Conservation (phyloP, 345 rosid species). For the Viola odorata region DNA sequence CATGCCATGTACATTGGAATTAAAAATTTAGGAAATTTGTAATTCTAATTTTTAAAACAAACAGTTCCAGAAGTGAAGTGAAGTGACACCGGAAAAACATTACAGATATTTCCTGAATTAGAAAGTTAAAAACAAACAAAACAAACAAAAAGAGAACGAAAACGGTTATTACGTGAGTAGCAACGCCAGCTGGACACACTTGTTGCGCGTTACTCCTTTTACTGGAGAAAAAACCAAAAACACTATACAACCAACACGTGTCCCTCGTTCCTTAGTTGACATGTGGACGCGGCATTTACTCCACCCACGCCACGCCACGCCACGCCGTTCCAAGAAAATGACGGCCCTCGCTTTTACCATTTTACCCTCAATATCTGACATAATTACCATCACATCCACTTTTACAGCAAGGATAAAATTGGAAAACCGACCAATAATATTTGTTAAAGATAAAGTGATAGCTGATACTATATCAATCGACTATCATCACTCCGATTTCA, state of each 20-base stretch:
- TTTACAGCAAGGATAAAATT: too few relatives aligned
- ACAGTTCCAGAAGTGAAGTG: not conserved
- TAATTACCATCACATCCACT: too few relatives aligned
- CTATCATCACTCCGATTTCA: too few relatives aligned
- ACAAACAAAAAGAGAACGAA: not conserved
- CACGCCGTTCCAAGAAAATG: conserved; percentile 4
- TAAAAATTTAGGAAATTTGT: too few relatives aligned
- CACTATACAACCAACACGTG: conserved; percentile 7
- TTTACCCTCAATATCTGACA: not conserved
- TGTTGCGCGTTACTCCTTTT: not conserved
- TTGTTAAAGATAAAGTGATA: too few relatives aligned
- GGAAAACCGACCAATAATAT: too few relatives aligned
- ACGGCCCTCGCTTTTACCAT: not conserved
- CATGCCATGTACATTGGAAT: too few relatives aligned
- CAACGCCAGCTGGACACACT: conserved; percentile 15
- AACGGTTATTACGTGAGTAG: conserved; percentile 9
- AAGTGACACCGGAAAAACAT: not conserved
- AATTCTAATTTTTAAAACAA: too few relatives aligned
- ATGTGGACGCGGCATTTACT: conserved; percentile 9
- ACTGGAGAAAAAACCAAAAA: not conserved
- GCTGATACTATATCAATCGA: too few relatives aligned
- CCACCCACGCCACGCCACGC: not conserved
- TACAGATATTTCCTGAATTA: not conserved
- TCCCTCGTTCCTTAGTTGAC: not conserved
- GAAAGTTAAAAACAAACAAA: not conserved